phyloP scores from a whole-genome alignment of 441 rosid genomes.

The Pelargonium hybrid region DNA sequence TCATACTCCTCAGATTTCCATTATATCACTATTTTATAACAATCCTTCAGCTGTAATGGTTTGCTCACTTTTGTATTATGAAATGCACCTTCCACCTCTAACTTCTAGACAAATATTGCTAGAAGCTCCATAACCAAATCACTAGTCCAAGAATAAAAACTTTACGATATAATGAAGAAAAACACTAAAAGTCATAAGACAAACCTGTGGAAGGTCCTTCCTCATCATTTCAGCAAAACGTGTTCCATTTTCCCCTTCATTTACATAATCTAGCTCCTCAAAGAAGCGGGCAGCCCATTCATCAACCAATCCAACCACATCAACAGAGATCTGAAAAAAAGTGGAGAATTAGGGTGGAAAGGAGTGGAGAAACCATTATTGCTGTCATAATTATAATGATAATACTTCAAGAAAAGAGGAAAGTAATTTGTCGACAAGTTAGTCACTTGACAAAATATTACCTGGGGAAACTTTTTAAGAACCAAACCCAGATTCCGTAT shows the following conservation, averaged over 20 bases:
- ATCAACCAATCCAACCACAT: constrained; percentile 95
- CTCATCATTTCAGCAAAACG: constrained; percentile 88
- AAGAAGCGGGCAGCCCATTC: constrained; percentile 99
- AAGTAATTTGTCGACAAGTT: constrained; percentile 4
- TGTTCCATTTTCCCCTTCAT: constrained; percentile 88
- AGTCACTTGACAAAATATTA: constrained; percentile 22
- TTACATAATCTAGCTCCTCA: constrained; percentile 92
- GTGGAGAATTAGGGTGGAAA: constrained; percentile 6
- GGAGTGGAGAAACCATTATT: constrained; percentile 8
- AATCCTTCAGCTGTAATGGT: not conserved
- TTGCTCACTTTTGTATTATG: not conserved
- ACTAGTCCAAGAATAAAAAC: not conserved
- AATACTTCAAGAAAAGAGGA: constrained; percentile 2
- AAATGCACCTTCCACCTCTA: not conserved
- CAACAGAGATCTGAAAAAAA: constrained; percentile 52
- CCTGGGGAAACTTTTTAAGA: constrained; percentile 92
- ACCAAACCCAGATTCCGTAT: constrained; percentile 76
- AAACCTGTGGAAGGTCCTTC: constrained; percentile 96
- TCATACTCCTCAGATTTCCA: not conserved
- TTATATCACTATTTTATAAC: not conserved
- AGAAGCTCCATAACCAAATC: not conserved
- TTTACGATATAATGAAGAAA: constrained; percentile 11
- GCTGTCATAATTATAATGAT: not conserved
- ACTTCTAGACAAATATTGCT: not conserved
- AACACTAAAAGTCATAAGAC: constrained; percentile 18